A percentile compares a stretch with the other conserved stretches of the same genome.
Conservation (phyloP, 75 land plant species). For the Azolla pinnata region DNA sequence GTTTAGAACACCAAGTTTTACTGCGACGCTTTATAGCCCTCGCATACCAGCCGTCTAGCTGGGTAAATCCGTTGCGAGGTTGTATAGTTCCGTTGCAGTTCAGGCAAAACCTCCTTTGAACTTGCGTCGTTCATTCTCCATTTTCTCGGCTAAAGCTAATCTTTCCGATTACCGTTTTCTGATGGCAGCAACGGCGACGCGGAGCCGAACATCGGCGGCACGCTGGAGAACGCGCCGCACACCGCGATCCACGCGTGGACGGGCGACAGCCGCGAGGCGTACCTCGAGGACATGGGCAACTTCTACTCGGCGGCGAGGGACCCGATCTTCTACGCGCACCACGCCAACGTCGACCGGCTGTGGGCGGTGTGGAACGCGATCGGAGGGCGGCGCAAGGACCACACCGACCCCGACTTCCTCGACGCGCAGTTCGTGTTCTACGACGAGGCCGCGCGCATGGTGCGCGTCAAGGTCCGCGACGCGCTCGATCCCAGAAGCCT, state of each 20-base stretch:
- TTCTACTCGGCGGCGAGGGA: conserved; percentile 19
- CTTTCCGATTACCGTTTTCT: too few relatives aligned
- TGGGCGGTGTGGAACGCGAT: conserved; percentile 15
- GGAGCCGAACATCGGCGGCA: conserved; percentile 1
- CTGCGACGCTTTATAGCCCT: too few relatives aligned
- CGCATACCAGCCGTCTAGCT: too few relatives aligned
- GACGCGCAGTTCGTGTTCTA: conserved; percentile 33
- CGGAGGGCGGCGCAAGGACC: conserved; percentile 4
- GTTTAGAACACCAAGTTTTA: too few relatives aligned
- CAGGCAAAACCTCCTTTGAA: too few relatives aligned
- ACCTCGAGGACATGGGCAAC: conserved; percentile 21
- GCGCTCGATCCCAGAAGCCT: conserved; percentile 16
- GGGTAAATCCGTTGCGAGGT: too few relatives aligned
- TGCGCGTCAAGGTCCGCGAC: conserved; percentile 21
- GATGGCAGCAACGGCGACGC: too few relatives aligned
- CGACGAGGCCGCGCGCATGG: conserved; percentile 31
- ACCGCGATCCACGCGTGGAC: conserved; percentile 15
- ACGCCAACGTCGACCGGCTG: conserved; percentile 11
- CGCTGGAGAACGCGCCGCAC: conserved; percentile 11
- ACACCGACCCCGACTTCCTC: conserved; percentile 19
- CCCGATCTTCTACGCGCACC: conserved; percentile 30
- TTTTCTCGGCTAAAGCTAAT: too few relatives aligned
- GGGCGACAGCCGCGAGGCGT: neutral
- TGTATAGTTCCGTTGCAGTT: too few relatives aligned
- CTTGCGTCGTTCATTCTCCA: too few relatives aligned